Conservation (phyloP, 768 basidiomycete genomes). For the Naganishia onofrii region DNA sequence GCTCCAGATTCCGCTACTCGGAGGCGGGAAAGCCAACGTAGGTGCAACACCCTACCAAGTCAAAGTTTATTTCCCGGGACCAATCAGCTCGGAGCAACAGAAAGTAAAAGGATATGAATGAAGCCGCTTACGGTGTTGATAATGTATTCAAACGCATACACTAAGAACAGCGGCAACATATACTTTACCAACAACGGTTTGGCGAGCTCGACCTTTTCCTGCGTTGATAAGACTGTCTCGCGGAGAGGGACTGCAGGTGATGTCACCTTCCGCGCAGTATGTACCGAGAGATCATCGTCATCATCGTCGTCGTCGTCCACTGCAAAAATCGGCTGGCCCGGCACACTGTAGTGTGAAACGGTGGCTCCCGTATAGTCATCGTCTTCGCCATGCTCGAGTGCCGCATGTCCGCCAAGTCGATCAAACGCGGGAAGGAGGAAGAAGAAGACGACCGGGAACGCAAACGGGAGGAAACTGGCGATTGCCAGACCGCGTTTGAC, state of each 20-base stretch:
- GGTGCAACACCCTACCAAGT: slow-evolving; percentile 73
- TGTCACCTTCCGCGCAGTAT: slow-evolving; percentile 18
- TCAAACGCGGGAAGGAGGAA: slow-evolving; percentile 71
- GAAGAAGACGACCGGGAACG: slow-evolving; percentile 73
- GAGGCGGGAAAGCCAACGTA: slow-evolving; percentile 82
- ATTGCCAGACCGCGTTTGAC: slow-evolving; percentile 78
- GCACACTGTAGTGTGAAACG: neutral
- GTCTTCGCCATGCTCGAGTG: neutral
- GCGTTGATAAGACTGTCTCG: slow-evolving; percentile 57
- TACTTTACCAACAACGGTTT: slow-evolving; percentile 74
- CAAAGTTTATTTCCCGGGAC: too few relatives aligned
- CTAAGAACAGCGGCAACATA: slow-evolving; percentile 78
- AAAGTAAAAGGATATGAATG: too few relatives aligned
- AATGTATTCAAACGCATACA: slow-evolving; percentile 60
- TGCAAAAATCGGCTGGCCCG: slow-evolving; percentile 26
- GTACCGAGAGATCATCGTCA: slow-evolving; percentile 49
- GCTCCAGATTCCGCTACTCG: slow-evolving; percentile 64
- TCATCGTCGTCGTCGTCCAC: slow-evolving; percentile 44
- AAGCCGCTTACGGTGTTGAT: slow-evolving; percentile 56
- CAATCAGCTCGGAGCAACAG: too few relatives aligned
- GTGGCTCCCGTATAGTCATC: neutral
- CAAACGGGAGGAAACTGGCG: slow-evolving; percentile 65
- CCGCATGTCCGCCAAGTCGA: slow-evolving; percentile 42
- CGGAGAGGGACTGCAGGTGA: slow-evolving; percentile 38
- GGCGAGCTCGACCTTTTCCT: slow-evolving; percentile 77